Conservation (phyloP, 1,284 basidiomycete species). For the Neotropicomus parvogracilis region DNA sequence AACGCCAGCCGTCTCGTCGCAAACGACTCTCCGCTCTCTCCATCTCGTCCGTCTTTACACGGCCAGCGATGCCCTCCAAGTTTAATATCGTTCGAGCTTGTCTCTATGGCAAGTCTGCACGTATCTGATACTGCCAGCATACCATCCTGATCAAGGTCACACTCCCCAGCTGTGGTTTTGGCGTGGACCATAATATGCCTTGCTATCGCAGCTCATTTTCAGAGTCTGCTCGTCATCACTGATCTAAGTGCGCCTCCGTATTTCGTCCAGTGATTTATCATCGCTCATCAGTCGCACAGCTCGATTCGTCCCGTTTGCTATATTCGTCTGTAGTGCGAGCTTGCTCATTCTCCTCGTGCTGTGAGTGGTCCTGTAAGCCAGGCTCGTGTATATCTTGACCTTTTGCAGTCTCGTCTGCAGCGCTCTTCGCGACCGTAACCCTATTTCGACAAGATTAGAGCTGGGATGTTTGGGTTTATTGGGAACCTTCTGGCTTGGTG, state of each 20-base stretch:
- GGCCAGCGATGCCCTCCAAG: slow-evolving; percentile 42
- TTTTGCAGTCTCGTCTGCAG: slow-evolving; percentile 55
- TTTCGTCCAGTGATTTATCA: not conserved
- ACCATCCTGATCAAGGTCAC: slow-evolving; percentile 9
- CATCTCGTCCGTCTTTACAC: slow-evolving; percentile 29
- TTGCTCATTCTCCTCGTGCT: slow-evolving; percentile 62
- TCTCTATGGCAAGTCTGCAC: slow-evolving; percentile 52
- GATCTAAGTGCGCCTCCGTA: slow-evolving; percentile 63
- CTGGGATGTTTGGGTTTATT: slow-evolving; percentile 63
- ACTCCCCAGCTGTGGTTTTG: slow-evolving; percentile 51
- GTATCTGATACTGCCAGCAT: not conserved
- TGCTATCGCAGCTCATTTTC: slow-evolving; percentile 72
- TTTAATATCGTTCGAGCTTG: slow-evolving; percentile 64
- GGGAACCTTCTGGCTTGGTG: slow-evolving; percentile 77
- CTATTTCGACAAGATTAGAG: slow-evolving; percentile 74
- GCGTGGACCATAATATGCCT: slow-evolving; percentile 72
- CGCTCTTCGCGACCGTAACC: slow-evolving; percentile 61
- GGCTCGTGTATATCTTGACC: slow-evolving; percentile 4
- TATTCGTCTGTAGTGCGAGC: slow-evolving; percentile 70
- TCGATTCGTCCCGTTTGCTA: slow-evolving; percentile 78
- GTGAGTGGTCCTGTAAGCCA: slow-evolving; percentile 41
- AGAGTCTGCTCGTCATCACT: slow-evolving; percentile 62
- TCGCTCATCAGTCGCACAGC: slow-evolving; percentile 40
- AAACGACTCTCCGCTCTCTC: slow-evolving; percentile 32
- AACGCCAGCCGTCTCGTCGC: slow-evolving; percentile 38